Percentiles rank a stretch among this genome's conserved stretches.
phyloP scores from a whole-genome alignment of 768 basidiomycete genomes.

The Suillus brevipes region DNA sequence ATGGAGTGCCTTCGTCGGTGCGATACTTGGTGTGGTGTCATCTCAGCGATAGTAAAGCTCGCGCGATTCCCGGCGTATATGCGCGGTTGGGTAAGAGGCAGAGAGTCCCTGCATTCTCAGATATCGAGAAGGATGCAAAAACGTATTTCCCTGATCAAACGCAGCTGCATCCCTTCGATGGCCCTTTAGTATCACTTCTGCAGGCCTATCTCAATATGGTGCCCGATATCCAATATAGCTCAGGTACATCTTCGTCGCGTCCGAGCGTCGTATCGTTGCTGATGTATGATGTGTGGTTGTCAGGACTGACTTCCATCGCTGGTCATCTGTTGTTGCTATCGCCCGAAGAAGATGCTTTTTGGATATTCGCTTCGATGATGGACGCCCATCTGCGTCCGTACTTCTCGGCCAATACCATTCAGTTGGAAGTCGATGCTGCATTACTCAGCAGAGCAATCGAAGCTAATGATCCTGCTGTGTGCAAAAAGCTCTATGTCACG shows the following conservation, averaged over 20 bases:
- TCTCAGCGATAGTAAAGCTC: conserved; percentile 73
- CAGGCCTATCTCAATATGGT: conserved; percentile 86
- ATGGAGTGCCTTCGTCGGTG: conserved; percentile 82
- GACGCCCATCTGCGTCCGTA: conserved; percentile 79
- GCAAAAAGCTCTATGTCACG: conserved; percentile 67
- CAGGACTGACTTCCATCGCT: conserved; percentile 69
- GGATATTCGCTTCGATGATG: conserved; percentile 88
- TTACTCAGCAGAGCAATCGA: conserved; percentile 75
- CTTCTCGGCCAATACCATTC: conserved; percentile 58
- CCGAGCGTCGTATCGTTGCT: neutral
- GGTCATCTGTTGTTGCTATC: conserved; percentile 73
- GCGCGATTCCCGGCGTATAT: conserved; percentile 70
- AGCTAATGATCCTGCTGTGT: conserved; percentile 52
- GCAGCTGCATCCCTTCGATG: conserved; percentile 56
- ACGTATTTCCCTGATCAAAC: conserved; percentile 57
- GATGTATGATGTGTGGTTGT: neutral
- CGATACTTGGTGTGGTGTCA: conserved; percentile 84
- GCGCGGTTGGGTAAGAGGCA: conserved; percentile 57
- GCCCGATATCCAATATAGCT: conserved; percentile 71
- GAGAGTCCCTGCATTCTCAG: conserved; percentile 45
- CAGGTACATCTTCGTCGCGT: conserved; percentile 42
- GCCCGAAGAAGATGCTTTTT: conserved; percentile 88
- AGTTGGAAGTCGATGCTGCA: conserved; percentile 75
- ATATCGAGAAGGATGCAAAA: conserved; percentile 61
- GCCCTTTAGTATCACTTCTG: conserved; percentile 55